Evolutionary conservation across 2,329 filamentous ascomycete species (phyloP).

Genomic region (Aspergillus tubingensis): DNA sequence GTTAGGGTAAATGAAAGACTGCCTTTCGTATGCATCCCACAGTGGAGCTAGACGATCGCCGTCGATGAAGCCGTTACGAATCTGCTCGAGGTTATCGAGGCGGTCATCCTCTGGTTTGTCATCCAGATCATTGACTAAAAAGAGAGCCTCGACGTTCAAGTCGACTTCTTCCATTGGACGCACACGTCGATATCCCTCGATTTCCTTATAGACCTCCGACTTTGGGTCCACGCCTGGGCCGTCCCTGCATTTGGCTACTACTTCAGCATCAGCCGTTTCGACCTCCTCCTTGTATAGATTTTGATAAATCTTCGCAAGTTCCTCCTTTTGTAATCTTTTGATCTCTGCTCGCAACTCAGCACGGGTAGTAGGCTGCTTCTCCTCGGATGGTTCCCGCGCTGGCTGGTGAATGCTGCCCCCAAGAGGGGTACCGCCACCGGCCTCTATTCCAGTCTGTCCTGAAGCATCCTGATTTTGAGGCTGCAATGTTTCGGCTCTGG

Average conservation of each 20-base stretch:
- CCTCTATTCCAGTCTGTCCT: not conserved
- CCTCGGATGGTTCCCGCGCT: not conserved
- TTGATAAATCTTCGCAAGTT: constrained; percentile 19
- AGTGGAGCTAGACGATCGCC: not conserved
- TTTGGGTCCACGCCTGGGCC: constrained; percentile 30
- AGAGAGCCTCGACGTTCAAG: not conserved
- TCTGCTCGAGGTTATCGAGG: not conserved
- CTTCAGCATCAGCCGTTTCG: constrained; percentile 21
- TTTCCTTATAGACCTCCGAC: constrained; percentile 22
- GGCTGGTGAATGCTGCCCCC: not conserved
- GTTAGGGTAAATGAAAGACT: constrained; percentile 19
- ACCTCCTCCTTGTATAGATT: constrained; percentile 2
- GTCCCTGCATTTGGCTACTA: constrained; percentile 25
- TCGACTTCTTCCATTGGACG: not conserved
- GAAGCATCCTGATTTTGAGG: not conserved
- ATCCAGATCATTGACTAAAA: not conserved
- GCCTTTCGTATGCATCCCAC: constrained; percentile 18
- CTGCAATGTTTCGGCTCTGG: not conserved
- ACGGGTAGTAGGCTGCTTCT: not conserved
- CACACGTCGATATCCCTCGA: constrained; percentile 14
- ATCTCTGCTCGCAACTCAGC: constrained; percentile 24
- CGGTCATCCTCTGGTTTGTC: not conserved
- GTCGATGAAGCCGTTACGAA: not conserved
- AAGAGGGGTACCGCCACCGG: not conserved
- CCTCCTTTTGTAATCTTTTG: constrained; percentile 21